phyloP scores from a whole-genome alignment of 352 stramenopile species.

The Globisporangium polare region DNA sequence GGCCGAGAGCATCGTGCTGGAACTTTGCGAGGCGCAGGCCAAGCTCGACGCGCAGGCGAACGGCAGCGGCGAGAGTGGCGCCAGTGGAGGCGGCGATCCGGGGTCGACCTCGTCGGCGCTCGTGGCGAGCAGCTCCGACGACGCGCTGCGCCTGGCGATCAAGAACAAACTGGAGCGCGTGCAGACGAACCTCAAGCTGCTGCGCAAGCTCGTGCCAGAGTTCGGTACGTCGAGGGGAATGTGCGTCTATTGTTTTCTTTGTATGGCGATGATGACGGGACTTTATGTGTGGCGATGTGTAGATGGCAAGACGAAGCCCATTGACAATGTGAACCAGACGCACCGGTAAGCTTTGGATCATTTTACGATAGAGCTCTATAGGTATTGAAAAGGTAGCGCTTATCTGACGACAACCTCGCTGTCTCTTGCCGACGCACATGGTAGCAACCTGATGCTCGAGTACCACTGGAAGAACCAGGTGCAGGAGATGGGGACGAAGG shows the following conservation, averaged over 20 bases:
- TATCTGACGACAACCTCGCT: neutral
- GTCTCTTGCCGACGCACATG: neutral
- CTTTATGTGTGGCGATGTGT: neutral
- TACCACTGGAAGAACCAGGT: constrained; percentile 90
- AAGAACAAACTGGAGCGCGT: constrained; percentile 85
- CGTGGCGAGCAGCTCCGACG: constrained; percentile 31
- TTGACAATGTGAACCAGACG: constrained; percentile 81
- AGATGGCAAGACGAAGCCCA: constrained; percentile 87
- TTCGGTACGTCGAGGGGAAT: constrained; percentile 46
- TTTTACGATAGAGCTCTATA: neutral
- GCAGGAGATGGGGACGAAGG: constrained; percentile 82
- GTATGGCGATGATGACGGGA: neutral
- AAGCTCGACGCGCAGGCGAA: constrained; percentile 47
- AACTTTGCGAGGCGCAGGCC: constrained; percentile 66
- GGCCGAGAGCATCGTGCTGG: constrained; percentile 81
- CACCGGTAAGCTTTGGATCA: constrained; percentile 36
- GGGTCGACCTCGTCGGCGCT: constrained; percentile 4
- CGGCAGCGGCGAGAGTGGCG: neutral
- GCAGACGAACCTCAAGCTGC: constrained; percentile 82
- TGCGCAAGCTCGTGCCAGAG: constrained; percentile 78
- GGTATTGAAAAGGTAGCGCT: neutral
- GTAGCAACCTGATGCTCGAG: constrained; percentile 83
- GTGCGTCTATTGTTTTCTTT: neutral
- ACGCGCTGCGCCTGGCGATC: constrained; percentile 69
- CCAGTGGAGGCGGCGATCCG: neutral